These are phyloP conservation scores for Arctium minus DNA, from an alignment of 129 eudicot species.

Conservation along the genomic window DNA sequence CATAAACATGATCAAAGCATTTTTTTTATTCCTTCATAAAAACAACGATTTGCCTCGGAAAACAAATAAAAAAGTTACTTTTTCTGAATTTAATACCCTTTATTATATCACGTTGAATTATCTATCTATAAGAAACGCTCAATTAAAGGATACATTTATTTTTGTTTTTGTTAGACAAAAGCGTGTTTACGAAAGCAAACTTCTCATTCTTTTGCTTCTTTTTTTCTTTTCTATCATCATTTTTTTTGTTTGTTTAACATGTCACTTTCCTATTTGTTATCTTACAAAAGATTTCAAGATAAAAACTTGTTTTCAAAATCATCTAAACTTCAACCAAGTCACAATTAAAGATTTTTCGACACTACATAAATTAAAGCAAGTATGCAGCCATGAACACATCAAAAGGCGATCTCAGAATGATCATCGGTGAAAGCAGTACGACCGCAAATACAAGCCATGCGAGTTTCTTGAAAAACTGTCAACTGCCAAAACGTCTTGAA, in stretches of 20 bases:
- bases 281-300: no score
- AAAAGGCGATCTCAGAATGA: neutral
- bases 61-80: neutral
- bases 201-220: neutral
- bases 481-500: neutral
- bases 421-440: neutral
- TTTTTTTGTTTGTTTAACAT: neutral
- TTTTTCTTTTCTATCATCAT: neutral
- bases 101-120: neutral
- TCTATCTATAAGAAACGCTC: neutral
- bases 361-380: neutral
- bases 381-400: slow-evolving; percentile 12
- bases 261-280: neutral
- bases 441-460: neutral
- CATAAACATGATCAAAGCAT: neutral
- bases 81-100: neutral
- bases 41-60: neutral
- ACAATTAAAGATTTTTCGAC: neutral
- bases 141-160: neutral
- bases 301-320: no score
- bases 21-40: neutral
- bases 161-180: neutral
- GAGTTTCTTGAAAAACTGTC: neutral
- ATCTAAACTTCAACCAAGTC: neutral
- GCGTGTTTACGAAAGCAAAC: neutral